These are phyloP conservation scores for Hymenoscyphus salicellus DNA, from an alignment of 2,329 filamentous ascomycete species.

Conservation along the genomic window DNA sequence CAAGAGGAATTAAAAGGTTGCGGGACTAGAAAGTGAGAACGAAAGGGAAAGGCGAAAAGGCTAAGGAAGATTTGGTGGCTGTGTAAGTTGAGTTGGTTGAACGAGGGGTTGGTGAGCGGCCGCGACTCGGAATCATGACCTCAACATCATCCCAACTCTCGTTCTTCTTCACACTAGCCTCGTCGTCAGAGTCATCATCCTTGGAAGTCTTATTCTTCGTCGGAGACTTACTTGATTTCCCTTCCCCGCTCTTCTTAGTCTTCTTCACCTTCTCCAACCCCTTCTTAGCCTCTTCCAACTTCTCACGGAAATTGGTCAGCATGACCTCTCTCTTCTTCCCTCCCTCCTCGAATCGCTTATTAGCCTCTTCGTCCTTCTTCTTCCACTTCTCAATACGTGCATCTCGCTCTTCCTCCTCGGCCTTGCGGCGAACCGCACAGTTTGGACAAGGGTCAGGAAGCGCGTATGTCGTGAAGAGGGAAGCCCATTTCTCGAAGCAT, in stretches of 20 bases:
- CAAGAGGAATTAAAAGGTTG: neutral
- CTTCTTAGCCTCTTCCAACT: neutral
- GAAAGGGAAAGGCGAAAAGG: neutral
- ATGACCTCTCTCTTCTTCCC: neutral
- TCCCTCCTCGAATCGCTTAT: neutral
- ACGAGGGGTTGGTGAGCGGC: neutral
- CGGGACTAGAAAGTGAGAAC: neutral
- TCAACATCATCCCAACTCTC: conserved; percentile 2
- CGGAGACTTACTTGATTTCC: neutral
- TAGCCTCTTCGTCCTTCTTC: neutral
- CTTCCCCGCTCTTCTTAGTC: neutral
- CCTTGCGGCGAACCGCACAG: conserved; percentile 7
- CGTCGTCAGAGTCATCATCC: neutral
- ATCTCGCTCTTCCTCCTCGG: neutral
- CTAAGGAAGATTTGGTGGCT: no score
- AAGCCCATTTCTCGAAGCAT: conserved; percentile 16
- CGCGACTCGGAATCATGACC: neutral
- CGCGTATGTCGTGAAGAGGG: conserved; percentile 13
- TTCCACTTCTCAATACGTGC: neutral
- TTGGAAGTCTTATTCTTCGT: neutral
- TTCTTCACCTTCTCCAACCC: neutral
- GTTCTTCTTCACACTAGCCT: neutral
- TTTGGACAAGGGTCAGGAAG: conserved; percentile 10
- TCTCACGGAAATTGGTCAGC: neutral
- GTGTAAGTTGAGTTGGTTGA: neutral